Base-by-base conservation (phyloP, 192 early-diverging fungal species). In the Umbelopsis sp. region DNA sequence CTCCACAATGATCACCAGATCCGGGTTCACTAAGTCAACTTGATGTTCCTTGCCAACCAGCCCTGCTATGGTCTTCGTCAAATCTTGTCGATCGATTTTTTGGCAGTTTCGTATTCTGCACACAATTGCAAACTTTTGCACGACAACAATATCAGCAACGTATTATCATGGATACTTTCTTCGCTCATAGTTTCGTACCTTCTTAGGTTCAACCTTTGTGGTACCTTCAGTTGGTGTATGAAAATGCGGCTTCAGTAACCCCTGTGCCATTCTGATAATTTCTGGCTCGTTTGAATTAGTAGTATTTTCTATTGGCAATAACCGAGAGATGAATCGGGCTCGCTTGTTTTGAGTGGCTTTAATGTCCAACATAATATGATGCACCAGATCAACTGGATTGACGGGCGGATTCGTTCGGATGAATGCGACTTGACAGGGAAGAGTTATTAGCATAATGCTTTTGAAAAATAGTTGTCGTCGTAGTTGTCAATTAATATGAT, bases 101-200 rank as follows among this genome's bases (percentile, higher is more conserved):
- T 81, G 70, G 64, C 84, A 88, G 47, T 89, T 84, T 52, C 89
- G 81, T n/a, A 88, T 79, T 61, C 84, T 85, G 48, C 80, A 78
- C 13, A 84, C 67, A 66, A 89, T 73, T 23, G 81, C 76, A 79
- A 87, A 90, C 88, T 88, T 6, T 41, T 41, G 7, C 2, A 74
- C 8, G 55, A 1, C n/a, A 50, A 41, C 2, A 1, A 18, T 35
- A 12, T 61, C 13, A 61, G 15, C 25, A 35, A 15, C 27, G 2
- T 13, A 33, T 16, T 18, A 10, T 25, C 5, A 7, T 35, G 3
- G 30, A 27, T 4, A 30, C 13, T 0, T 16, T 2, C 27, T 33
- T n/a, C 7, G 6, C 30, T 16, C 11, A 5, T 33, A 37, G 7
- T 3, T 15, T 21, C 64, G 66, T 69, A 80, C 69, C 51, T 50